Base-by-base conservation (phyloP, 2,329 filamentous ascomycete genomes). In the Trichophyton simii region DNA sequence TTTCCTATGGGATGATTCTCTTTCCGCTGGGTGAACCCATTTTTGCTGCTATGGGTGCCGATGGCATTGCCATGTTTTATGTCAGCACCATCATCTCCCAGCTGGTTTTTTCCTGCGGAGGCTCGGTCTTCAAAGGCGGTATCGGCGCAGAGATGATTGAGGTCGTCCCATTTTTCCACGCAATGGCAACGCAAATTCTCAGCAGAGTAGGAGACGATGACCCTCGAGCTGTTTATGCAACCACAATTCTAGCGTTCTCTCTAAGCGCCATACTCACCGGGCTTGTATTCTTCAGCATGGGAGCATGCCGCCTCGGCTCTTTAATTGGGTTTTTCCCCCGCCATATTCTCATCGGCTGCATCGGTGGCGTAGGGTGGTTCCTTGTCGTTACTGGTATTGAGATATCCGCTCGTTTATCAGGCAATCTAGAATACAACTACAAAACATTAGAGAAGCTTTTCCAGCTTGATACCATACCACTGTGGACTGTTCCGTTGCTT, bases 61-160 rank as follows among this genome's bases (percentile, higher is more conserved):
- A 96, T 61, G 94, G 94, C 25, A 96, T 99, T 61, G 96, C 94
- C 0, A 96, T 99, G 75, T 99, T 97, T 77, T 99, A 97, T 72
- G 89, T 99, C 67, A 96, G 91, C 79, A 96, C 91, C 62, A 96
- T 99, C 65, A 83, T 97, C 46, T 88, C 94, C 0, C 94, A 99
- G 72, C 74, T 99, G 59, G 88, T 90, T 15, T 97, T 92, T 72
- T 96, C 92, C 0, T 81, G 82, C 20, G 86, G 85, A 2, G 88
- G 90, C 0, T 96, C 91, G 69, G 85, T 89, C 38, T 99, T 99
- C 77, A 87, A 83, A 66, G 92, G 94, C 15, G 91, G 89, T 2
- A 85, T 99, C 63, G 94, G 94, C 3, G 97, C 94, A 1, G 94
- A 99, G 73, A 86, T 99, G 85, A 99, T 97, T 66, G 94, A 99